Percentiles rank a stretch among this genome's conserved stretches.
These are phyloP conservation scores for Eruca vesicaria DNA, from an alignment of 441 rosid genomes.

Conservation along the genomic window DNA sequence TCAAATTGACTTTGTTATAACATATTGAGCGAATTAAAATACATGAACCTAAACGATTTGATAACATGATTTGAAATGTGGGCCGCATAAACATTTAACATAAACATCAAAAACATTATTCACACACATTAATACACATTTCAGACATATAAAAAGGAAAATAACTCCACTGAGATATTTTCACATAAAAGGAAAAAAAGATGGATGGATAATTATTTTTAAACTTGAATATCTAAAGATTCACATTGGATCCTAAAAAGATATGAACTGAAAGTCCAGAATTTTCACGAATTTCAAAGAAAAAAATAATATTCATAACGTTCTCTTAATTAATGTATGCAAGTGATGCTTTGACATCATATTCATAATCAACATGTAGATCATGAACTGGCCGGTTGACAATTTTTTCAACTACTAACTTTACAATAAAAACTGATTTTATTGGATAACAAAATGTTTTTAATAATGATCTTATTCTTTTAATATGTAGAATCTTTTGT, in stretches of 20 bases:
- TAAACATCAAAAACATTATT: neutral
- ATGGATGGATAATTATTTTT: neutral
- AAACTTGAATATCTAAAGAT: neutral
- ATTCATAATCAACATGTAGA: neutral
- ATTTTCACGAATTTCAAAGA: neutral
- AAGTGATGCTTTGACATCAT: neutral
- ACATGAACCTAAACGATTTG: conserved; percentile 32
- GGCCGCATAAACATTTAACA: conserved; percentile 19
- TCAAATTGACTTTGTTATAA: neutral
- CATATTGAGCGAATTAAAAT: conserved; percentile 21
- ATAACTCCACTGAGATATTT: neutral
- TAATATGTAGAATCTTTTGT: conserved; percentile 21
- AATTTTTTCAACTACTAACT: too few species aligned
- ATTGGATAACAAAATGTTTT: neutral
- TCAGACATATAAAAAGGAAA: neutral
- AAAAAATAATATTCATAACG: neutral
- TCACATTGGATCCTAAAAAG: neutral
- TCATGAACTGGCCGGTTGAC: neutral
- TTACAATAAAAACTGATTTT: neutral
- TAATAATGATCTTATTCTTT: neutral
- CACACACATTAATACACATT: neutral
- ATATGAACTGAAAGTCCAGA: neutral
- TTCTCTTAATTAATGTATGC: neutral
- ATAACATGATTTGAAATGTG: conserved; percentile 33
- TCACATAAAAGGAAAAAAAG: neutral